phyloP scores from a whole-genome alignment of 2,329 filamentous ascomycete genomes.

The Fusarium haematococcum region DNA sequence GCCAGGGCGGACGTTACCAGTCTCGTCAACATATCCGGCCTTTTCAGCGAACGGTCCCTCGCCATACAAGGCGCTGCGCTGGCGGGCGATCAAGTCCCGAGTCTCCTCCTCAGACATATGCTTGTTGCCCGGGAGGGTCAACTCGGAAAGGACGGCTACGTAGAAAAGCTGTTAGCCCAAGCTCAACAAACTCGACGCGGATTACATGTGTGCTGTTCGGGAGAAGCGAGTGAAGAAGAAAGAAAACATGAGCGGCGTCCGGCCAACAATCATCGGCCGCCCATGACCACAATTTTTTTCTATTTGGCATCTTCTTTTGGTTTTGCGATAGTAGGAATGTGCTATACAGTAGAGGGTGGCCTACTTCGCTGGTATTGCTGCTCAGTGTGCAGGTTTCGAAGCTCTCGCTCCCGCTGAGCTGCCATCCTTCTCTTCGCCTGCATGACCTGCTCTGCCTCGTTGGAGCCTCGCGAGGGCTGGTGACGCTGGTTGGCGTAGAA shows the following conservation, averaged over 20 bases:
- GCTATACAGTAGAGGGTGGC: conserved; percentile 82
- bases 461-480: conserved; percentile 83
- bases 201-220: conserved; percentile 43
- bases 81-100: conserved; percentile 93
- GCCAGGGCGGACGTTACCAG: conserved; percentile 70
- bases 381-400: conserved; percentile 99
- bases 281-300: conserved; percentile 50
- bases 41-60: conserved; percentile 77
- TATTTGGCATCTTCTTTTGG: conserved; percentile 51
- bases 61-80: conserved; percentile 94
- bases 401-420: conserved; percentile 97
- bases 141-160: conserved; percentile 65
- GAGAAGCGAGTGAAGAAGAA: conserved; percentile 37
- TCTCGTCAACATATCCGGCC: conserved; percentile 76
- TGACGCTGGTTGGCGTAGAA: conserved; percentile 96
- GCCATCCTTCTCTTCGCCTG: conserved; percentile 99
- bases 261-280: conserved; percentile 38
- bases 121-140: conserved; percentile 67
- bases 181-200: conserved; percentile 45
- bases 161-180: conserved; percentile 54
- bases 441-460: conserved; percentile 97
- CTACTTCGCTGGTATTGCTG: conserved; percentile 99
- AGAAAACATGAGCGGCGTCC: conserved; percentile 41
- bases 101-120: conserved; percentile 95
- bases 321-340: conserved; percentile 54